phyloP scores from a whole-genome alignment of 495 filamentous ascomycete species.

The Acidomyces sp. region DNA sequence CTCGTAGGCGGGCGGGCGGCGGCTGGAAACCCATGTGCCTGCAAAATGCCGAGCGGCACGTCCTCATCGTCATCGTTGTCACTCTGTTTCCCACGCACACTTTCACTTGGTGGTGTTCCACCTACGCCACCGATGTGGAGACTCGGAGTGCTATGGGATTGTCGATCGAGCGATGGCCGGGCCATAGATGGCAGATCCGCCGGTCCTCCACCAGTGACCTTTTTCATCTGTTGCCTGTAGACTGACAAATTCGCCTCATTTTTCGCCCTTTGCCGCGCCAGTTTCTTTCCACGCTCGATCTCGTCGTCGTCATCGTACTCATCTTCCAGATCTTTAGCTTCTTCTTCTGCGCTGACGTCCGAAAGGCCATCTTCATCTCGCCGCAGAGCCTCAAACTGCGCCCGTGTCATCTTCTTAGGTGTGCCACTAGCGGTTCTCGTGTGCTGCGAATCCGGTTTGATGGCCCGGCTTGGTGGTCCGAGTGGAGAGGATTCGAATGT shows the following conservation, averaged over 20 bases:
- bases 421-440: constrained; percentile 12
- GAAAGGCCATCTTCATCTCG: constrained; percentile 37
- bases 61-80: constrained; percentile 38
- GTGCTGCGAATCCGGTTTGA: constrained; percentile 10
- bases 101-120: constrained; percentile 8
- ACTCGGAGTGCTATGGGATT: constrained; percentile 7
- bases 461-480: constrained; percentile 17
- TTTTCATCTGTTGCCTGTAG: constrained; percentile 95
- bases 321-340: constrained; percentile 42
- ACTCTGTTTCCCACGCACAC: constrained; percentile 20
- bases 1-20: constrained; percentile 67
- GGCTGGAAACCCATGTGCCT: constrained; percentile 84
- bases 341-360: constrained; percentile 39
- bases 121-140: constrained; percentile 11
- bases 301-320: constrained; percentile 79
- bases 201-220: constrained; percentile 63
- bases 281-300: constrained; percentile 54
- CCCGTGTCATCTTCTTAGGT: constrained; percentile 16
- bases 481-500: constrained; percentile 15
- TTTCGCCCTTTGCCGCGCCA: constrained; percentile 65
- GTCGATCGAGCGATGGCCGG: constrained; percentile 14
- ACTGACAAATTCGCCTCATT: constrained; percentile 85
- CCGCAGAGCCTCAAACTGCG: constrained; percentile 23
- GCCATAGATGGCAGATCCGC: constrained; percentile 12
- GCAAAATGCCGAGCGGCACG: constrained; percentile 68